Conservation (phyloP, 768 basidiomycete species). For the Lactarius pseudohatsudake region DNA sequence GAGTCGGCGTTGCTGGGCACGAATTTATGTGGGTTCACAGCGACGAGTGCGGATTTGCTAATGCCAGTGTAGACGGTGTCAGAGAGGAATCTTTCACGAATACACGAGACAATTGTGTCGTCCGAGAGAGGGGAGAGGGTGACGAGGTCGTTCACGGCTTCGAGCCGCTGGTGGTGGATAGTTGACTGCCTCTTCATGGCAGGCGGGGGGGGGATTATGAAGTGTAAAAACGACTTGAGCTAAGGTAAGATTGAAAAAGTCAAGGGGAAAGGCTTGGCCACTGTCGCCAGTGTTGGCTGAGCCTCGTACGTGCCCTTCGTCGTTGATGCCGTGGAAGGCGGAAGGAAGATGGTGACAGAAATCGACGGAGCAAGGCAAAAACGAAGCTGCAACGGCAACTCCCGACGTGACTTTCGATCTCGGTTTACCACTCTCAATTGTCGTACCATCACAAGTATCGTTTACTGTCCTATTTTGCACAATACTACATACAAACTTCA, state of each 20-base stretch:
- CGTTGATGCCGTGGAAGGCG: conserved; percentile 19
- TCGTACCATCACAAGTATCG: neutral
- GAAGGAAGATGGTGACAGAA: neutral
- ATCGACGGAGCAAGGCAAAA: neutral
- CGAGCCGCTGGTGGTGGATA: conserved; percentile 65
- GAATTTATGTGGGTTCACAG: conserved; percentile 93
- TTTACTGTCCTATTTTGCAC: neutral
- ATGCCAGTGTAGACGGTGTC: conserved; percentile 79
- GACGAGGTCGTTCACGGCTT: conserved; percentile 69
- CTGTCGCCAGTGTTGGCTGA: conserved; percentile 4
- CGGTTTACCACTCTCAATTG: neutral
- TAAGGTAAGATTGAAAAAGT: conserved; percentile 3
- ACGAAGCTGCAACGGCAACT: conserved; percentile 14
- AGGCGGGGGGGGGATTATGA: conserved; percentile 18
- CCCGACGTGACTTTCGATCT: conserved; percentile 1
- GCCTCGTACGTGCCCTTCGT: conserved; percentile 6
- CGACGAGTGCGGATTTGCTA: conserved; percentile 72
- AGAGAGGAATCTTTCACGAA: conserved; percentile 84
- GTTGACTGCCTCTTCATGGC: conserved; percentile 48
- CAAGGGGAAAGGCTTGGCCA: neutral
- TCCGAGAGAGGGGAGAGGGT: conserved; percentile 67
- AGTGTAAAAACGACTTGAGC: conserved; percentile 11
- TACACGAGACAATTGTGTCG: conserved; percentile 80
- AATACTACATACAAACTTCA: neutral
- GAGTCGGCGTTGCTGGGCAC: conserved; percentile 82